Percentiles rank a stretch among this genome's conserved stretches.
Conservation (phyloP, 2,329 filamentous ascomycete genomes). For the Xylaria sp. region DNA sequence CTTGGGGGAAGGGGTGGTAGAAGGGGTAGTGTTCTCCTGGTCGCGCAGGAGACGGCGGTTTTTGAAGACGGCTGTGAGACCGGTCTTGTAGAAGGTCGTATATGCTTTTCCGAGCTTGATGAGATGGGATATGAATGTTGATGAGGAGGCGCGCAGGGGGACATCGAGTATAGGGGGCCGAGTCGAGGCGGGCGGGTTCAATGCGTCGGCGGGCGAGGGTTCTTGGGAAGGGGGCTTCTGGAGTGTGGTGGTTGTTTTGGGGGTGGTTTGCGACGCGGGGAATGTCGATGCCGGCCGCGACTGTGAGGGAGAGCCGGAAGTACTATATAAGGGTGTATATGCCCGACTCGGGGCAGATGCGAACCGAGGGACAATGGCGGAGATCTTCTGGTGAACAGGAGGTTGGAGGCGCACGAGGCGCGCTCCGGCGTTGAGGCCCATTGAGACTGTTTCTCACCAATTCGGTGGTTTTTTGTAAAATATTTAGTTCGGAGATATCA, state of each 20-base stretch:
- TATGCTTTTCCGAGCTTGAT: slow-evolving; percentile 68
- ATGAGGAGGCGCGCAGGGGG: slow-evolving; percentile 47
- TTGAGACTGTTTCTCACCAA: slow-evolving; percentile 1
- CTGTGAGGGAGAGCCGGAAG: neutral
- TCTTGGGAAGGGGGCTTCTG: slow-evolving; percentile 9
- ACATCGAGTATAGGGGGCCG: slow-evolving; percentile 34
- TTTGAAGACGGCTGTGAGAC: slow-evolving; percentile 65
- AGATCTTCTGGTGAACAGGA: slow-evolving; percentile 4
- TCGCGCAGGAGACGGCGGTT: slow-evolving; percentile 55
- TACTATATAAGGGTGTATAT: neutral
- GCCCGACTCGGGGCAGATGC: neutral
- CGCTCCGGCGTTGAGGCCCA: slow-evolving; percentile 23
- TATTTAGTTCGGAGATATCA: neutral
- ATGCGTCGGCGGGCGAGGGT: slow-evolving; percentile 25
- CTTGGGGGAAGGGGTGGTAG: neutral
- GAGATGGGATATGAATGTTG: slow-evolving; percentile 48
- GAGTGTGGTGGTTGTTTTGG: neutral
- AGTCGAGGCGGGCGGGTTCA: slow-evolving; percentile 75
- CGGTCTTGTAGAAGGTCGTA: slow-evolving; percentile 79
- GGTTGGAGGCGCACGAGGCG: slow-evolving; percentile 24
- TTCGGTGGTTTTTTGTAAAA: neutral
- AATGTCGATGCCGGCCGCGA: slow-evolving; percentile 3
- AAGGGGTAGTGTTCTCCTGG: slow-evolving; percentile 12
- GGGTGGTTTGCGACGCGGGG: neutral
- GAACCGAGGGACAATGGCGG: slow-evolving; percentile 1